phyloP scores from a whole-genome alignment of 108 stramenopile genomes.

The Epipyxis sp. region DNA sequence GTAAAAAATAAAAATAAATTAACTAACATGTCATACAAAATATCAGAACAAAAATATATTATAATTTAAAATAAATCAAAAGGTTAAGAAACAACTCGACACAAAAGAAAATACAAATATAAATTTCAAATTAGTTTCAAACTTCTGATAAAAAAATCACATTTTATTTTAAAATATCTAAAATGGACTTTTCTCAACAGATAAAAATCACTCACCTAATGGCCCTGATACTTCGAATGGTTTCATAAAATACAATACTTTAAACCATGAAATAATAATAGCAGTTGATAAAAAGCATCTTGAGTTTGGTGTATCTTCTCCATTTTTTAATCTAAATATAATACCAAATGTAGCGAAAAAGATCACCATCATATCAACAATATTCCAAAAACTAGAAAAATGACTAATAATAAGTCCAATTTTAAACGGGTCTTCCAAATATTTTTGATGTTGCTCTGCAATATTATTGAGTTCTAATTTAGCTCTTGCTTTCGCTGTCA shows the following conservation, averaged over 20 bases:
- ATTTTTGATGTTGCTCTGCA: too few species aligned
- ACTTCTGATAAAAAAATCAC: too few species aligned
- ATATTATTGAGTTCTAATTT: neutral
- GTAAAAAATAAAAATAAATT: too few species aligned
- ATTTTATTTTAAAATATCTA: too few species aligned
- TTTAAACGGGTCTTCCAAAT: neutral
- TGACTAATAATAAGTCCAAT: neutral
- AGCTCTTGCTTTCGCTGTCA: neutral
- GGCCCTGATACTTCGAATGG: conserved; percentile 12
- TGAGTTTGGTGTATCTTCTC: neutral
- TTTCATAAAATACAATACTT: conserved; percentile 6
- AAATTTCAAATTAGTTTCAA: too few species aligned
- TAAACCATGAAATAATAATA: conserved; percentile 1
- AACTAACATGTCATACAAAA: too few species aligned
- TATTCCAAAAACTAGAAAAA: conserved; percentile 4
- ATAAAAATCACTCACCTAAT: too few species aligned
- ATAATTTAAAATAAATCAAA: too few species aligned
- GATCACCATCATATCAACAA: neutral
- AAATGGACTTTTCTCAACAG: too few species aligned
- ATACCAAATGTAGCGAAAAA: neutral
- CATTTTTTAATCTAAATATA: neutral
- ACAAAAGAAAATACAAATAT: too few species aligned
- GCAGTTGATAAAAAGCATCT: neutral
- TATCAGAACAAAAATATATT: too few species aligned
- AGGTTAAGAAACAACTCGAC: too few species aligned